phyloP scores from a whole-genome alignment of 305 asterid species.

The Petunia hybrid region DNA sequence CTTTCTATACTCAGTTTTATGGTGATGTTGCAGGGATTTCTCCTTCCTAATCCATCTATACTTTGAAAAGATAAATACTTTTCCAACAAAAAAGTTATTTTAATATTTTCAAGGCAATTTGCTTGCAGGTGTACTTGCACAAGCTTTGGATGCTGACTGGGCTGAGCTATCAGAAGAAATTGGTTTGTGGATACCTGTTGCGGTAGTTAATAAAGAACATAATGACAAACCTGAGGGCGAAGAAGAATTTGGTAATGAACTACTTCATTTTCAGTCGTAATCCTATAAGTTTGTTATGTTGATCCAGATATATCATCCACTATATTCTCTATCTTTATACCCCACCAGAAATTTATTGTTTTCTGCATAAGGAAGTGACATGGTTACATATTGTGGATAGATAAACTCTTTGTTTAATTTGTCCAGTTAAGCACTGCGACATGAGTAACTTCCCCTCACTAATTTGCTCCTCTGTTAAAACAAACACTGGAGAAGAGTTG shows the following conservation, averaged over 20 bases:
- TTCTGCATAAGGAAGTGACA: background rate
- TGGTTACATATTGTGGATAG: background rate
- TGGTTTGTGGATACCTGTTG: conserved; percentile 83
- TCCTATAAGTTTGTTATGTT: conserved; percentile 1
- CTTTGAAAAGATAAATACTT: background rate
- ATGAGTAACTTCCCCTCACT: background rate
- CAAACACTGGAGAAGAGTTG: background rate
- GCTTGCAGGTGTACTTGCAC: conserved; percentile 57
- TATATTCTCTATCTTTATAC: conserved; percentile 1
- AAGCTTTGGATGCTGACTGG: conserved; percentile 74
- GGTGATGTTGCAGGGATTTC: background rate
- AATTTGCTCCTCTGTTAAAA: background rate
- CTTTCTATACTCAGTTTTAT: background rate
- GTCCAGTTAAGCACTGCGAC: conserved; percentile 1
- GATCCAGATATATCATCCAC: conserved; percentile 6
- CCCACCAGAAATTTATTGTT: background rate
- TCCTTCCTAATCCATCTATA: background rate
- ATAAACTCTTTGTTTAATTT: background rate
- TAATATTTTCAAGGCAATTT: background rate
- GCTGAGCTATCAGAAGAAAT: conserved; percentile 61
- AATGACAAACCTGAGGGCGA: conserved; percentile 84
- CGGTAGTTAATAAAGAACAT: conserved; percentile 66
- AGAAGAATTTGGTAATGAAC: conserved; percentile 64
- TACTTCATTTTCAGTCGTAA: conserved; percentile 11
- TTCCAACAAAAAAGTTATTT: background rate